Percentiles rank a stretch among this genome's conserved stretches.
These are phyloP conservation scores for Termitomyces sp. DNA, from an alignment of 1,284 basidiomycete species.

Conservation along the genomic window DNA sequence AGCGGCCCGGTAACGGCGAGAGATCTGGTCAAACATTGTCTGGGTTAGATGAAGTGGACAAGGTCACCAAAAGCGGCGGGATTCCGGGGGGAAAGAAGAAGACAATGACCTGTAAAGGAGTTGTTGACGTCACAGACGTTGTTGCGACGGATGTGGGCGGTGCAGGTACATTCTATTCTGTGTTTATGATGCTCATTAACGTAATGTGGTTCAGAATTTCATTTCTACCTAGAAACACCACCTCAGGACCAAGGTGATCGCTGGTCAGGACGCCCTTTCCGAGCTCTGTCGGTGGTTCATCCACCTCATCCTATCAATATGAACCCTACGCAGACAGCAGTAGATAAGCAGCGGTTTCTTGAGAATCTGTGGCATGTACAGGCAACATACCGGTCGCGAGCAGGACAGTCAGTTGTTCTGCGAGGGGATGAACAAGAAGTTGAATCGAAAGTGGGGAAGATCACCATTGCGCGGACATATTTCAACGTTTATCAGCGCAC, in stretches of 20 bases:
- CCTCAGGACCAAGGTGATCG: conserved; percentile 76
- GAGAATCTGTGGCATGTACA: conserved; percentile 84
- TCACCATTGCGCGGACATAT: conserved; percentile 70
- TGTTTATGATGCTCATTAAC: conserved; percentile 8
- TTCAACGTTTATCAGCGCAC: conserved; percentile 82
- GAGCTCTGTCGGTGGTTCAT: conserved; percentile 65
- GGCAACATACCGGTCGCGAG: conserved; percentile 67
- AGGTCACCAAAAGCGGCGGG: conserved; percentile 61
- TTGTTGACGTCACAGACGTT: conserved; percentile 81
- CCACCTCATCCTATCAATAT: conserved; percentile 62
- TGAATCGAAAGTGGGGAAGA: conserved; percentile 54
- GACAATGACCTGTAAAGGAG: conserved; percentile 81
- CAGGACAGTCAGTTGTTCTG: conserved; percentile 63
- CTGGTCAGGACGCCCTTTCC: conserved; percentile 80
- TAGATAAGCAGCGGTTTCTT: conserved; percentile 78
- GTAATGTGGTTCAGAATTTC: conserved; percentile 56
- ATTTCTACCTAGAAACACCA: conserved; percentile 77
- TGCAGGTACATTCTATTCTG: conserved; percentile 51
- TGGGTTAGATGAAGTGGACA: conserved; percentile 83
- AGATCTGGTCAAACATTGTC: conserved; percentile 72
- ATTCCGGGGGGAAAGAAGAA: conserved; percentile 63
- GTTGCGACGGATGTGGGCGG: conserved; percentile 82
- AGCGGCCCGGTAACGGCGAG: conserved; percentile 72
- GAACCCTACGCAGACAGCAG: conserved; percentile 57
- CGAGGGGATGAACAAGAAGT: conserved; percentile 71